These are phyloP conservation scores for Epichloe sp. DNA, from an alignment of 2,329 filamentous ascomycete species.

Conservation along the genomic window DNA sequence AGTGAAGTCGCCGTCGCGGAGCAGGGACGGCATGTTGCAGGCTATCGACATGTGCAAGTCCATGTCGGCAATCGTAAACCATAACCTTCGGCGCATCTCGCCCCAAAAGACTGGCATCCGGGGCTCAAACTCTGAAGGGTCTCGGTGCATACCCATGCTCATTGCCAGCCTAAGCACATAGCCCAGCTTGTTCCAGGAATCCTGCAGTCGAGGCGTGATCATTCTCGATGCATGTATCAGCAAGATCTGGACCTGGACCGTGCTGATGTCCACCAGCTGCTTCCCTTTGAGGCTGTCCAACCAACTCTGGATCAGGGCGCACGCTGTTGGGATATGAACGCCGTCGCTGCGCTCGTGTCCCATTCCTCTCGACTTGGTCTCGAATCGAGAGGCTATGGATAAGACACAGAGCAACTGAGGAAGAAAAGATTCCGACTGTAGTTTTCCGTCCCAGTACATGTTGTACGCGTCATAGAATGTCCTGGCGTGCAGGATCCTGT, in stretches of 20 bases:
- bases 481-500: slow-evolving; percentile 39
- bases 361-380: slow-evolving; percentile 36
- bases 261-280: slow-evolving; percentile 37
- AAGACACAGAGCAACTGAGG: slow-evolving; percentile 39
- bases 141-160: slow-evolving; percentile 45
- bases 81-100: slow-evolving; percentile 41
- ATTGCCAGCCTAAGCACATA: slow-evolving; percentile 43
- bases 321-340: slow-evolving; percentile 44
- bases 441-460: slow-evolving; percentile 35
- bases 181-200: slow-evolving; percentile 42
- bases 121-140: slow-evolving; percentile 38
- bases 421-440: slow-evolving; percentile 36
- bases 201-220: slow-evolving; percentile 36
- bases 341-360: slow-evolving; percentile 38
- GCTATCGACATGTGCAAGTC: slow-evolving; percentile 41
- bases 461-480: slow-evolving; percentile 38
- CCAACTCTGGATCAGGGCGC: slow-evolving; percentile 40
- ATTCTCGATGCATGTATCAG: slow-evolving; percentile 39
- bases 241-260: slow-evolving; percentile 41
- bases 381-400: slow-evolving; percentile 40
- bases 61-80: slow-evolving; percentile 44
- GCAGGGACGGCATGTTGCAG: slow-evolving; percentile 36
- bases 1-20: slow-evolving; percentile 40
- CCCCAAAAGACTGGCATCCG: slow-evolving; percentile 36
- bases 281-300: slow-evolving; percentile 38